phyloP scores from a whole-genome alignment of 2,329 filamentous ascomycete species.

The Thielaviopsis cerberus region DNA sequence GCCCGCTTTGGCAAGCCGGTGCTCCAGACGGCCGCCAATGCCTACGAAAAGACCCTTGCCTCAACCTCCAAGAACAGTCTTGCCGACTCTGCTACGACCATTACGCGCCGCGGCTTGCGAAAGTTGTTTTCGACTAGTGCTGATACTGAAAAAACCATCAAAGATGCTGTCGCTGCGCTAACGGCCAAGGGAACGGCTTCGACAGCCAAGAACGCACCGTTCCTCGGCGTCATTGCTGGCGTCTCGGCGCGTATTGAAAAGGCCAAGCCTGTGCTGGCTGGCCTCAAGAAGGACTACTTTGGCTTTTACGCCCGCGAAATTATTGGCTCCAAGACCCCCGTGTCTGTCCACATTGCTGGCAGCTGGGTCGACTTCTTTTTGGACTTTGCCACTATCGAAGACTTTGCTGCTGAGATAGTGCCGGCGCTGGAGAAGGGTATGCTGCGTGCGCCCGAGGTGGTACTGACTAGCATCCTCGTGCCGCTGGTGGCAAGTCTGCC shows the following conservation, averaged over 20 bases:
- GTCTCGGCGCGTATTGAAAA: slow-evolving; percentile 57
- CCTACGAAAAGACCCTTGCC: slow-evolving; percentile 59
- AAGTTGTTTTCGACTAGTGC: slow-evolving; percentile 44
- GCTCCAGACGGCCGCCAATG: slow-evolving; percentile 49
- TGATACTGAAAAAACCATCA: slow-evolving; percentile 41
- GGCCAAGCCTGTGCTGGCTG: slow-evolving; percentile 38
- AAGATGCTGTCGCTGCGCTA: slow-evolving; percentile 44
- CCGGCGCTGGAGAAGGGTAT: slow-evolving; percentile 77
- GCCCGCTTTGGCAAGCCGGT: slow-evolving; percentile 46
- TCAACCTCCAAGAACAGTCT: slow-evolving; percentile 45
- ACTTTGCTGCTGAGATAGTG: slow-evolving; percentile 57
- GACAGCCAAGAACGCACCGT: slow-evolving; percentile 50
- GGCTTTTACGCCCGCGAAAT: slow-evolving; percentile 75
- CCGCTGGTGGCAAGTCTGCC: slow-evolving; percentile 56
- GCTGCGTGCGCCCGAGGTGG: slow-evolving; percentile 73
- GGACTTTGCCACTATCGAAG: slow-evolving; percentile 52
- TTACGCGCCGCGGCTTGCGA: slow-evolving; percentile 64
- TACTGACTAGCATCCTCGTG: slow-evolving; percentile 60
- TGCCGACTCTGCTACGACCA: slow-evolving; percentile 52
- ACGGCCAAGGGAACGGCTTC: slow-evolving; percentile 48
- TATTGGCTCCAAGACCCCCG: slow-evolving; percentile 52
- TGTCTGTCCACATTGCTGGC: slow-evolving; percentile 53
- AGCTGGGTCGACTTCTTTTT: slow-evolving; percentile 69
- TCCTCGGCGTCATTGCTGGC: slow-evolving; percentile 73
- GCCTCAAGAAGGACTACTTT: slow-evolving; percentile 53